Percentiles rank a stretch among this genome's conserved stretches.
phyloP scores from a whole-genome alignment of 2,329 filamentous ascomycete genomes.

The Diaporthe capsici region DNA sequence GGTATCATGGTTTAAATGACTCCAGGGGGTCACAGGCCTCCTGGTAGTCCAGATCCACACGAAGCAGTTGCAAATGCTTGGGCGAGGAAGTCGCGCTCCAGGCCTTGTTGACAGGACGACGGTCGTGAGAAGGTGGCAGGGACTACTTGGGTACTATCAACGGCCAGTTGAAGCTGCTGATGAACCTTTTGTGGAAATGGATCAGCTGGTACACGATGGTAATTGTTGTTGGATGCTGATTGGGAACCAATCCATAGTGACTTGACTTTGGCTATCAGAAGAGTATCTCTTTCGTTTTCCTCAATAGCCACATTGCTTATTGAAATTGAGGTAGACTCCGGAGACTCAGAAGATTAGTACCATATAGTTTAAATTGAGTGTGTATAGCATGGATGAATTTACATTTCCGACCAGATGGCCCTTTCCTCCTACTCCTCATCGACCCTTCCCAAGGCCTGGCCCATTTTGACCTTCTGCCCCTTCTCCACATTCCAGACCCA shows the following conservation, averaged over 20 bases:
- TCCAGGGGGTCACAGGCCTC: not conserved
- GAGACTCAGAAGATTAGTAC: not conserved
- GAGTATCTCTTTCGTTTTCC: not conserved
- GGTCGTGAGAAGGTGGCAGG: not conserved
- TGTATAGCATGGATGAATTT: not conserved
- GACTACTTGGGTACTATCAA: not conserved
- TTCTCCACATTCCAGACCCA: conserved; percentile 91
- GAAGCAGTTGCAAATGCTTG: not conserved
- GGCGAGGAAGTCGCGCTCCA: not conserved
- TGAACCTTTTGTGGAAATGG: not conserved
- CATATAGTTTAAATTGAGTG: not conserved
- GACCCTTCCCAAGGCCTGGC: conserved; percentile 85
- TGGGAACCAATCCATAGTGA: not conserved
- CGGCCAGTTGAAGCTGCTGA: not conserved
- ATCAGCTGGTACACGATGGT: not conserved
- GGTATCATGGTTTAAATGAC: not conserved
- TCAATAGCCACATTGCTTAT: not conserved
- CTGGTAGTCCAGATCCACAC: too few relatives aligned
- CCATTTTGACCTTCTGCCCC: conserved; percentile 90
- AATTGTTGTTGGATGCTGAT: not conserved
- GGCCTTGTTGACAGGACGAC: not conserved
- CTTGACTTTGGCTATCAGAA: not conserved
- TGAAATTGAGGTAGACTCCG: not conserved
- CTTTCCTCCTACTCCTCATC: conserved; percentile 50
- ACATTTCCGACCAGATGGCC: not conserved